Evolutionary conservation across 2,329 filamentous ascomycete species (phyloP).

Genomic region (Fusarium veterinarium): DNA sequence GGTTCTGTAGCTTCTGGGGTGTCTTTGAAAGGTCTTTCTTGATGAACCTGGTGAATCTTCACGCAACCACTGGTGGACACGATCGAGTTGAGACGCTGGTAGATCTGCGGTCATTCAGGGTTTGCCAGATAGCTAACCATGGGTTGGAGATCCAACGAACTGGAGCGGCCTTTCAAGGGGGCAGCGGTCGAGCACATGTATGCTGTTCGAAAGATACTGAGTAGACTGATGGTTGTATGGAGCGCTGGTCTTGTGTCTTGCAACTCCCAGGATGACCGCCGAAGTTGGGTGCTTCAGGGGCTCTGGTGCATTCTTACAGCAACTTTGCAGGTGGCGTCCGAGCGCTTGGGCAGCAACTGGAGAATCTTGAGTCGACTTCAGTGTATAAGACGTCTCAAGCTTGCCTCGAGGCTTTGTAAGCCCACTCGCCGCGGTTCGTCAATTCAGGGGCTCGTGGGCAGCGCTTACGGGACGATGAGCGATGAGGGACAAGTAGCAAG

Average conservation of each 20-base stretch:
- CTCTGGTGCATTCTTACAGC: neutral
- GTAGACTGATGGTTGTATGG: neutral
- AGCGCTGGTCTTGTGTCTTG: neutral
- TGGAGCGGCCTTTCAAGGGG: neutral
- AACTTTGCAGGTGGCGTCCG: neutral
- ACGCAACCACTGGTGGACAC: rapidly evolving
- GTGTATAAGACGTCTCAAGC: neutral
- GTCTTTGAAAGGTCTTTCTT: neutral
- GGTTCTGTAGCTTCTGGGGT: neutral
- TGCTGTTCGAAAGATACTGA: neutral
- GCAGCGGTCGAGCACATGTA: neutral
- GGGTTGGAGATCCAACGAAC: neutral
- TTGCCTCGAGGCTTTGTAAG: neutral
- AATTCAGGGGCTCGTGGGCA: neutral
- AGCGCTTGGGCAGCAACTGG: neutral
- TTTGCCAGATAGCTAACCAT: neutral
- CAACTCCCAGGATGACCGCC: neutral
- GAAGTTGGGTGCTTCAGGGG: neutral
- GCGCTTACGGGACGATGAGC: neutral
- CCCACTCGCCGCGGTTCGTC: neutral
- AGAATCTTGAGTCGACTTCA: neutral
- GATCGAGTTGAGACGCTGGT: neutral
- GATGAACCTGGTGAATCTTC: too few relatives aligned
- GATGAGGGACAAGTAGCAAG: neutral
- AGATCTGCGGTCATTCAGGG: too few relatives aligned